Percentiles rank a stretch among this genome's conserved stretches.
These are phyloP conservation scores for Panicum hallii DNA, from an alignment of 202 grass and related monocot species.

Conservation along the genomic window DNA sequence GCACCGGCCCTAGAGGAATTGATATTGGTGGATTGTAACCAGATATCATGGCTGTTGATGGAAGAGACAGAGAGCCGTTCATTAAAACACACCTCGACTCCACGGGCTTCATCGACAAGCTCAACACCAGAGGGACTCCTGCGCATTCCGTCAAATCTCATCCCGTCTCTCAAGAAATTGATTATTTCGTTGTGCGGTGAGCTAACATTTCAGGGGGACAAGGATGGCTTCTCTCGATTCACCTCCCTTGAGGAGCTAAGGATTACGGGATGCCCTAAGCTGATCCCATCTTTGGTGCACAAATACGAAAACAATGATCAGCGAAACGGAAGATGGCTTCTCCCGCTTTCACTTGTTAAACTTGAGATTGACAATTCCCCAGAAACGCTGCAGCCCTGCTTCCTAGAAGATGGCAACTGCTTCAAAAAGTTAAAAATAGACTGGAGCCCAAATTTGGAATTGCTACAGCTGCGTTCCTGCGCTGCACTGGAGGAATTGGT, in stretches of 20 bases:
- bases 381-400: not conserved
- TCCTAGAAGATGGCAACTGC: not conserved
- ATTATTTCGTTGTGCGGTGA: rapidly evolving
- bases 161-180: not conserved
- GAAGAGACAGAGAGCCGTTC: not conserved
- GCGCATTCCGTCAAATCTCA: not conserved
- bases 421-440: rapidly evolving
- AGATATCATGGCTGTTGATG: not conserved
- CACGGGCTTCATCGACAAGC: not conserved
- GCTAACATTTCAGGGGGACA: not conserved
- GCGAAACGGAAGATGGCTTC: not conserved
- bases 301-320: not conserved
- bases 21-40: rapidly evolving
- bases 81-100: not conserved
- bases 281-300: not conserved
- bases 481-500: not conserved
- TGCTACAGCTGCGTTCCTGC: not conserved
- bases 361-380: rapidly evolving
- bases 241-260: slow-evolving; percentile 1
- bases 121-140: not conserved
- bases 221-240: not conserved
- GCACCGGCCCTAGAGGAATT: not conserved
- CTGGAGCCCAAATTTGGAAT: rapidly evolving
- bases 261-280: rapidly evolving
- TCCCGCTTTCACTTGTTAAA: not conserved